Evolutionary conservation across 495 filamentous ascomycete species (phyloP).

Genomic region (Hyphodiscus hymeniophilus): DNA sequence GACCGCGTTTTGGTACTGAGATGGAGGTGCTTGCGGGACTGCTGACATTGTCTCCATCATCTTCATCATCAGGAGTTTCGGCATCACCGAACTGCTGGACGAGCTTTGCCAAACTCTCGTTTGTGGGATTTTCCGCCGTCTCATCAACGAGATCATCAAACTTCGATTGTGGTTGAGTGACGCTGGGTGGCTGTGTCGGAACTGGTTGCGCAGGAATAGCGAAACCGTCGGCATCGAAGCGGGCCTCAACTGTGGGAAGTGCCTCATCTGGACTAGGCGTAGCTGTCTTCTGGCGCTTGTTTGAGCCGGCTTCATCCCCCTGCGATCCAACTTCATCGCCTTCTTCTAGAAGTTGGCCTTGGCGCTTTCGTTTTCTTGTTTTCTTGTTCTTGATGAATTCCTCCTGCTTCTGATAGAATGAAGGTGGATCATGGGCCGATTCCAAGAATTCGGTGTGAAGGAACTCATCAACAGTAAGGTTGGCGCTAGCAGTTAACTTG

Average conservation of each 20-base stretch:
- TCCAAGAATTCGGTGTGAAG: slow-evolving; percentile 49
- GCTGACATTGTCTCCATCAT: neutral
- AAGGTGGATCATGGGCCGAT: slow-evolving; percentile 66
- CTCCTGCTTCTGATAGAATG: slow-evolving; percentile 56
- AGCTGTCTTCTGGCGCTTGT: slow-evolving; percentile 12
- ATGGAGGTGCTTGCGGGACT: neutral
- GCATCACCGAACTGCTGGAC: slow-evolving; percentile 8
- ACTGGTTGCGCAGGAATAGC: slow-evolving; percentile 31
- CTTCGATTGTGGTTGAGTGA: neutral
- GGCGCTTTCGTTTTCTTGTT: slow-evolving; percentile 35
- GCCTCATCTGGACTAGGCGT: neutral
- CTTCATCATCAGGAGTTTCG: slow-evolving; percentile 2
- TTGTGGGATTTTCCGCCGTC: neutral
- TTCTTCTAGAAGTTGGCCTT: slow-evolving; percentile 27
- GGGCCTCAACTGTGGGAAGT: slow-evolving; percentile 18
- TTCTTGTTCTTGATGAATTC: slow-evolving; percentile 42
- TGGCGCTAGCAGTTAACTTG: slow-evolving; percentile 66
- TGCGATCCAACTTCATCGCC: slow-evolving; percentile 4
- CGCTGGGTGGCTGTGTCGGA: neutral
- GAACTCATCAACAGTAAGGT: slow-evolving; percentile 82
- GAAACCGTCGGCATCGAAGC: slow-evolving; percentile 46
- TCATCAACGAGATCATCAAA: slow-evolving; percentile 8
- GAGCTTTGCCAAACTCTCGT: neutral
- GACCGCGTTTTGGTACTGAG: slow-evolving; percentile 11
- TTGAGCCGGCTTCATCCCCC: slow-evolving; percentile 9